Evolutionary conservation across 345 rosid species (phyloP).

Genomic region (Eucalyptus albens): DNA sequence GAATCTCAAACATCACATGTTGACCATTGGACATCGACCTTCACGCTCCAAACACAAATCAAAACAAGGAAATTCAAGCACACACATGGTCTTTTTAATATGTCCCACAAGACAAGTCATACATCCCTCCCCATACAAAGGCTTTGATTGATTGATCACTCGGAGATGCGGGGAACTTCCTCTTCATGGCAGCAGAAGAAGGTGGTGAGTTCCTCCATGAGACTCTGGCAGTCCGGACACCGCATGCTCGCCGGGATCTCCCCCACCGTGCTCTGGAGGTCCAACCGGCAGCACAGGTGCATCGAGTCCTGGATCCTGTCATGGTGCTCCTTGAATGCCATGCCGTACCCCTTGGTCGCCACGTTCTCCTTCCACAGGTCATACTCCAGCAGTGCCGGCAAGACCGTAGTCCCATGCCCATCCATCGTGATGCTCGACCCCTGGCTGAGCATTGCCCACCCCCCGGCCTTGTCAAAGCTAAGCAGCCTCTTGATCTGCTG

Average conservation of each 20-base stretch:
- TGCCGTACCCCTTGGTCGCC: conserved; percentile 34
- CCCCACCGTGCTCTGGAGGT: conserved; percentile 38
- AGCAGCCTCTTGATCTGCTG: conserved; percentile 70
- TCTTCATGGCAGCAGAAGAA: conserved; percentile 79
- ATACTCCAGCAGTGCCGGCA: conserved; percentile 39
- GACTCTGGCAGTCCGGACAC: conserved; percentile 66
- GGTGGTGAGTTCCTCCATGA: conserved; percentile 54
- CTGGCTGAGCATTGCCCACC: conserved; percentile 68
- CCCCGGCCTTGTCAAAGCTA: conserved; percentile 62
- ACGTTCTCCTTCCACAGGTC: conserved; percentile 59
- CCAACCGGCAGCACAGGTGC: conserved; percentile 58
- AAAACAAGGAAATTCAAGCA: neutral
- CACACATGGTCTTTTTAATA: neutral
- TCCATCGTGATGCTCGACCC: conserved; percentile 42
- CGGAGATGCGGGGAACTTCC: neutral
- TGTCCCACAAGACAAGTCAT: neutral
- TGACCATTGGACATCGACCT: neutral
- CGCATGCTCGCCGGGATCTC: conserved; percentile 49
- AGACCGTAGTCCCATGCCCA: conserved; percentile 34
- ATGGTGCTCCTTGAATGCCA: conserved; percentile 51
- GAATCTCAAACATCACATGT: neutral
- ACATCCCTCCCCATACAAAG: neutral
- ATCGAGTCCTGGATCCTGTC: conserved; percentile 19
- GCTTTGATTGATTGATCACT: neutral
- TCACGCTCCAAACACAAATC: neutral